A percentile compares a stretch with the other conserved stretches of the same genome.
Evolutionary conservation across 2,329 filamentous ascomycete species (phyloP).

Genomic region (Leptosphaerulina australis): DNA sequence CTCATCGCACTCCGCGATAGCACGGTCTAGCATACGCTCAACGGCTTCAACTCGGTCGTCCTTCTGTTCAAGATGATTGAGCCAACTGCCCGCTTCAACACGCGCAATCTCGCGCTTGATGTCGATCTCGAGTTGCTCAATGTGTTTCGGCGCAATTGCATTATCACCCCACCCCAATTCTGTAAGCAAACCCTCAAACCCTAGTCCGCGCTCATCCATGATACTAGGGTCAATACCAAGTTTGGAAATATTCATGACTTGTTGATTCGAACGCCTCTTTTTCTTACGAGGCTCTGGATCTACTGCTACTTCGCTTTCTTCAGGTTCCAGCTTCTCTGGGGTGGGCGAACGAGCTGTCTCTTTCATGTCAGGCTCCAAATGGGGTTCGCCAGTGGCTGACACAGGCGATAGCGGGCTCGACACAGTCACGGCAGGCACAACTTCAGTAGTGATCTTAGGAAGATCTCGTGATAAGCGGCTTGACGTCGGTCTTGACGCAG

Average conservation of each 20-base stretch:
- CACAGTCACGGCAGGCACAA: constrained; percentile 44
- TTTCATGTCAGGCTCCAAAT: constrained; percentile 21
- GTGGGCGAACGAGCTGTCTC: constrained; percentile 48
- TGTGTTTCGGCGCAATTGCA: constrained; percentile 73
- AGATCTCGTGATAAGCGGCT: constrained; percentile 40
- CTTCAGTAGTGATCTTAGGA: constrained; percentile 39
- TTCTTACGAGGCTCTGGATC: constrained; percentile 60
- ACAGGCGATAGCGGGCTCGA: constrained; percentile 40
- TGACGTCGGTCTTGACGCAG: constrained; percentile 25
- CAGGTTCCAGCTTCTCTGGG: constrained; percentile 32
- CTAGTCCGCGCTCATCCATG: constrained; percentile 75
- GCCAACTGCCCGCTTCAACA: constrained; percentile 90
- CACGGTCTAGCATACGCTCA: constrained; percentile 81
- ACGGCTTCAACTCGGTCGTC: constrained; percentile 89
- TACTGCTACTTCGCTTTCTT: constrained; percentile 17
- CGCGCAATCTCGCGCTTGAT: constrained; percentile 87
- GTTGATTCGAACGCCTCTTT: constrained; percentile 72
- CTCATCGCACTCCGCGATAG: constrained; percentile 95
- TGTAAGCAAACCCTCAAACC: constrained; percentile 81
- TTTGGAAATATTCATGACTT: constrained; percentile 76
- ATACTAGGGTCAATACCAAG: constrained; percentile 78
- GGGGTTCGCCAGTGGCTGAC: constrained; percentile 22
- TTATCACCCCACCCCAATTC: constrained; percentile 89
- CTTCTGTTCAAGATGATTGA: constrained; percentile 80
- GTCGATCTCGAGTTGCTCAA: constrained; percentile 81